Evolutionary conservation across 2,329 filamentous ascomycete genomes (phyloP).

Genomic region (Lasiodiplodia sp.): DNA sequence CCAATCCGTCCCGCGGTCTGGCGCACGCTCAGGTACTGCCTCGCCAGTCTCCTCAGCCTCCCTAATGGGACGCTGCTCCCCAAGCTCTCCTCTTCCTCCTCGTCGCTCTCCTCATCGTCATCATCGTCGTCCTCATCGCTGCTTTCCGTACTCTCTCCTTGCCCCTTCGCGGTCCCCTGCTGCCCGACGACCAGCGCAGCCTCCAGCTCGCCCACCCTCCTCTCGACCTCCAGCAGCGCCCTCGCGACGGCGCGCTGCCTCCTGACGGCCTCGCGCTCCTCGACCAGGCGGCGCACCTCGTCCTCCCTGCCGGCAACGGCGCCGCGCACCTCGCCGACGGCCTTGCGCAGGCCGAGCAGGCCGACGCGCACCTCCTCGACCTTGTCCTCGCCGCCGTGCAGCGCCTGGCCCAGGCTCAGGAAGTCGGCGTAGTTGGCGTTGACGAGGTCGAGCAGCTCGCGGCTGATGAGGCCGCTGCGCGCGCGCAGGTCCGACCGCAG

Average conservation of each 20-base stretch:
- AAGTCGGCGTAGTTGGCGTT: constrained; percentile 96
- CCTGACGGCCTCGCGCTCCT: constrained; percentile 75
- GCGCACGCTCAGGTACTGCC: constrained; percentile 65
- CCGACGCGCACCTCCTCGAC: constrained; percentile 90
- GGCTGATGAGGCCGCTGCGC: constrained; percentile 78
- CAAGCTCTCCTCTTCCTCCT: constrained; percentile 41
- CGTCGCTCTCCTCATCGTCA: constrained; percentile 45
- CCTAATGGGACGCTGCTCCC: constrained; percentile 42
- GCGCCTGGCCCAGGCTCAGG: constrained; percentile 78
- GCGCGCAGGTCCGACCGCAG: constrained; percentile 85
- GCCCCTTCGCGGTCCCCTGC: constrained; percentile 28
- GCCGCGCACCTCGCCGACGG: constrained; percentile 76
- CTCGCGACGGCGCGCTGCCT: constrained; percentile 69
- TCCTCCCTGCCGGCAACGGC: constrained; percentile 69
- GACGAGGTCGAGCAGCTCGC: constrained; percentile 91
- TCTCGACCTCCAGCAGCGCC: constrained; percentile 71
- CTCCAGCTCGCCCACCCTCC: constrained; percentile 69
- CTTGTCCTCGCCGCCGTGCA: constrained; percentile 88
- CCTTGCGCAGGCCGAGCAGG: constrained; percentile 82
- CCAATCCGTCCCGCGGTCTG: constrained; percentile 60
- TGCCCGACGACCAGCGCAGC: constrained; percentile 63
- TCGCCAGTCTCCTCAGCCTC: constrained; percentile 62
- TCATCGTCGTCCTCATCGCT: constrained; percentile 42
- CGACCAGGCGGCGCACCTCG: constrained; percentile 68
- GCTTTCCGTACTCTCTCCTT: constrained; percentile 37